phyloP scores from a whole-genome alignment of 129 eudicot species.

The Daucus carota region DNA sequence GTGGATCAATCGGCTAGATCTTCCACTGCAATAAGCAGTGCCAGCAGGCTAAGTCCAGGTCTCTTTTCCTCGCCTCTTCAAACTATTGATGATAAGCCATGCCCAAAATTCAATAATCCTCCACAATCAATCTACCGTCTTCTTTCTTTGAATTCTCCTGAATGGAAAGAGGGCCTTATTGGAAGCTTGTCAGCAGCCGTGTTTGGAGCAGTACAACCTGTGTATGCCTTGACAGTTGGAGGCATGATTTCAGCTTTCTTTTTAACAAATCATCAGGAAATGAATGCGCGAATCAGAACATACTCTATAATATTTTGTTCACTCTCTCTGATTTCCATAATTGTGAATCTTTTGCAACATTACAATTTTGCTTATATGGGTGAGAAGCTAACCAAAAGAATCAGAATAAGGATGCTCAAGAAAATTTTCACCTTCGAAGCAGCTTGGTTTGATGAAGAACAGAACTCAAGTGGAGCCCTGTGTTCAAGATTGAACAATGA shows the following conservation, averaged over 20 bases:
- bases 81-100: neutral
- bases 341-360: conserved; percentile 67
- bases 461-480: conserved; percentile 66
- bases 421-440: conserved; percentile 69
- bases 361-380: conserved; percentile 88
- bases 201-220: conserved; percentile 83
- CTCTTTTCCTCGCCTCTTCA: conserved; percentile 42
- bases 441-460: conserved; percentile 89
- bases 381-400: conserved; percentile 61
- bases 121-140: conserved; percentile 62
- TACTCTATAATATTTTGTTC: conserved; percentile 51
- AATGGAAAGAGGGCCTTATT: conserved; percentile 75
- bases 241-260: conserved; percentile 91
- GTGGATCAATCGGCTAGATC: conserved; percentile 20
- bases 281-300: conserved; percentile 48
- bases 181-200: conserved; percentile 69
- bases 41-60: conserved; percentile 65
- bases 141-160: conserved; percentile 55
- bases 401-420: conserved; percentile 59
- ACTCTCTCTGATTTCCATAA: conserved; percentile 59
- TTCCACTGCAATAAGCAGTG: conserved; percentile 51
- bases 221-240: conserved; percentile 80
- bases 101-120: conserved; percentile 24
- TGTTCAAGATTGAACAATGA: conserved; percentile 76
- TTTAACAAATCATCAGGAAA: conserved; percentile 50